Conservation (phyloP, 768 basidiomycete species). For the Daedaleopsis sinensis region DNA sequence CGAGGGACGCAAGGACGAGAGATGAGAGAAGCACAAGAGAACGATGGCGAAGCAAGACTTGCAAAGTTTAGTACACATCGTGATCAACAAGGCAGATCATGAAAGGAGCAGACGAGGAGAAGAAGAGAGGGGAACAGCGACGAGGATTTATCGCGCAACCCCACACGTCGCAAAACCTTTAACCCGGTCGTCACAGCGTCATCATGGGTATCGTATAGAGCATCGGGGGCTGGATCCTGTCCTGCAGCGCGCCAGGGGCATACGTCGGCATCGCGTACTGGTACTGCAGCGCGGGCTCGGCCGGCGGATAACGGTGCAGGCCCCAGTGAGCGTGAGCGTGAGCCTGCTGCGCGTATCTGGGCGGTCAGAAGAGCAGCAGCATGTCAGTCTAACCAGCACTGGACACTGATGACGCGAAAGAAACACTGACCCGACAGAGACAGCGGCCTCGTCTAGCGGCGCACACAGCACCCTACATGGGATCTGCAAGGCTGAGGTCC, state of each 20-base stretch:
- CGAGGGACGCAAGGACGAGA: background rate
- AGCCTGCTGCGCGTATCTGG: constrained; percentile 11
- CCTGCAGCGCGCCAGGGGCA: constrained; percentile 3
- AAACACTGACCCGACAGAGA: constrained; percentile 10
- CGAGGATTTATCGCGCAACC: too few relatives aligned
- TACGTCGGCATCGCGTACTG: constrained; percentile 7
- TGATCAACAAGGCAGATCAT: background rate
- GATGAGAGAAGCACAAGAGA: background rate
- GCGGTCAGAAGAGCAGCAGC: background rate
- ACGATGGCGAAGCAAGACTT: background rate
- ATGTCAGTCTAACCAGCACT: background rate
- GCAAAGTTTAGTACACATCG: too few relatives aligned
- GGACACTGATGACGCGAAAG: background rate
- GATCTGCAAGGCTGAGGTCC: background rate
- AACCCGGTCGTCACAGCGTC: constrained; percentile 2
- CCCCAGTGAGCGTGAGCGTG: background rate
- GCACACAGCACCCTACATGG: background rate
- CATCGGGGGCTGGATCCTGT: constrained; percentile 7
- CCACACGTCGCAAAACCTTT: too few relatives aligned
- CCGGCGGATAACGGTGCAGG: constrained; percentile 7
- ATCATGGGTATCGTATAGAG: constrained; percentile 17
- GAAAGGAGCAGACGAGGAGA: background rate
- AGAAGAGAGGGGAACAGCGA: background rate
- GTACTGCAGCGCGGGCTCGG: constrained; percentile 1
- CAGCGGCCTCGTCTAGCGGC: too few relatives aligned